Percentiles rank a stretch among this genome's conserved stretches.
Conservation (phyloP, 257 asterid species). For the Salvia hispanica region DNA sequence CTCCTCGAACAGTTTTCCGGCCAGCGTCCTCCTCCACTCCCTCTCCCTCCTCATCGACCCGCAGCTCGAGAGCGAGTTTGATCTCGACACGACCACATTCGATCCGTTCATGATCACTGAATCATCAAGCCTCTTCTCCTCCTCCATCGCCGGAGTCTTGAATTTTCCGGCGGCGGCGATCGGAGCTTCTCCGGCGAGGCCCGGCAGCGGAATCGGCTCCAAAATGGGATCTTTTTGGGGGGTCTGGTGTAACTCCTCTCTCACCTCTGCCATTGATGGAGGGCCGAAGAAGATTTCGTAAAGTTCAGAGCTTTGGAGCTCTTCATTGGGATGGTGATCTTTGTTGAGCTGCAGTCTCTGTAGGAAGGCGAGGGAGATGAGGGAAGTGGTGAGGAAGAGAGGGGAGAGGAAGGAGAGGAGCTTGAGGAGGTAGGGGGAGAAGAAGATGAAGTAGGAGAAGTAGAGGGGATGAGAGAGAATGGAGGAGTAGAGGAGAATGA, state of each 20-base stretch:
- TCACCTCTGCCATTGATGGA: conserved; percentile 24
- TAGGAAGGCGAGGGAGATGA: conserved; percentile 47
- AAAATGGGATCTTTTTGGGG: conserved; percentile 15
- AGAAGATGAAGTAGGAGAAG: conserved; percentile 62
- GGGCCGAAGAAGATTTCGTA: conserved; percentile 51
- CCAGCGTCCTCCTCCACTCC: conserved; percentile 84
- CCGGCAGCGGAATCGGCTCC: conserved; percentile 7
- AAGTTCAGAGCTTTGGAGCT: conserved; percentile 33
- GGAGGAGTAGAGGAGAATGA: conserved; percentile 34
- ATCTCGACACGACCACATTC: conserved; percentile 14
- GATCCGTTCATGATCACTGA: conserved; percentile 37
- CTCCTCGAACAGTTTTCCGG: conserved; percentile 81
- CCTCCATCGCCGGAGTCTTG: background rate
- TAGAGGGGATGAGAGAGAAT: conserved; percentile 66
- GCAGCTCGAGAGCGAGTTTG: conserved; percentile 36
- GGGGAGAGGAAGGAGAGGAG: conserved; percentile 71
- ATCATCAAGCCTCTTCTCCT: conserved; percentile 46
- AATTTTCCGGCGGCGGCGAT: background rate
- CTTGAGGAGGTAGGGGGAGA: conserved; percentile 59
- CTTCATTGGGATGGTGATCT: background rate
- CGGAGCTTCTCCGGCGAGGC: background rate
- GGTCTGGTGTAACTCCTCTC: conserved; percentile 25
- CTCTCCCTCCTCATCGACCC: conserved; percentile 81
- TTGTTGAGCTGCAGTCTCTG: conserved; percentile 29
- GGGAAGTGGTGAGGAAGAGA: conserved; percentile 63